Conservation (phyloP, 2,329 filamentous ascomycete genomes). For the Sclerotinia glacialis region DNA sequence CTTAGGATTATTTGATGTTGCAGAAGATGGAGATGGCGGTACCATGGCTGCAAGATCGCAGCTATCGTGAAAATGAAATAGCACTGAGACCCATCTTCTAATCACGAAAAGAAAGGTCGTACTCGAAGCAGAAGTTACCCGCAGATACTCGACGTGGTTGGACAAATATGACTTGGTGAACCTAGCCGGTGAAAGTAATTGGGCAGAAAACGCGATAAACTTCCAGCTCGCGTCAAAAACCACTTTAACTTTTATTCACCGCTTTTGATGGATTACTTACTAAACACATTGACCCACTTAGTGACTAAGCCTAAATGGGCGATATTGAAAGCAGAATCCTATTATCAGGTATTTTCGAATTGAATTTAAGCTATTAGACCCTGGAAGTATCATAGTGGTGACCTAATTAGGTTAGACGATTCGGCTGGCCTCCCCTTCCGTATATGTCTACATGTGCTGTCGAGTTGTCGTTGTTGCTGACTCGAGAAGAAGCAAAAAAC, state of each 20-base stretch:
- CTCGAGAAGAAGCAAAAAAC: too few relatives aligned
- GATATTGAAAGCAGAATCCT: too few relatives aligned
- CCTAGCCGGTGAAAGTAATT: not conserved
- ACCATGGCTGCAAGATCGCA: conserved; percentile 38
- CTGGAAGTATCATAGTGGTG: too few relatives aligned
- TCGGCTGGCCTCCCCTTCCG: too few relatives aligned
- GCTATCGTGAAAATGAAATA: conserved; percentile 15
- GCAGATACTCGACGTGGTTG: conserved; percentile 12
- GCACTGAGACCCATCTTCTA: conserved; percentile 21
- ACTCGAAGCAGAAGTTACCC: not conserved
- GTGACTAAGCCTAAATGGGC: too few relatives aligned
- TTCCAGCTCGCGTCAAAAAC: conserved; percentile 17
- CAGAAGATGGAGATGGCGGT: conserved; percentile 29
- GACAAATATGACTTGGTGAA: conserved; percentile 1
- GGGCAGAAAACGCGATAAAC: conserved; percentile 19
- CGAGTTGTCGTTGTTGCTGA: too few relatives aligned
- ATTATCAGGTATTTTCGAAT: too few relatives aligned
- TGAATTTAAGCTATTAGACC: too few relatives aligned
- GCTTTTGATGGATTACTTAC: conserved; percentile 4
- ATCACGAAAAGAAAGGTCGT: too few relatives aligned
- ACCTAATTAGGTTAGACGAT: too few relatives aligned
- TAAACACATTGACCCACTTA: too few relatives aligned
- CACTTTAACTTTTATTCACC: conserved; percentile 19
- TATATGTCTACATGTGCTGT: too few relatives aligned
- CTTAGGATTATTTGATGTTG: conserved; percentile 50